Conservation (phyloP, 139 green algal species). For the Chlamydomonas sp. region DNA sequence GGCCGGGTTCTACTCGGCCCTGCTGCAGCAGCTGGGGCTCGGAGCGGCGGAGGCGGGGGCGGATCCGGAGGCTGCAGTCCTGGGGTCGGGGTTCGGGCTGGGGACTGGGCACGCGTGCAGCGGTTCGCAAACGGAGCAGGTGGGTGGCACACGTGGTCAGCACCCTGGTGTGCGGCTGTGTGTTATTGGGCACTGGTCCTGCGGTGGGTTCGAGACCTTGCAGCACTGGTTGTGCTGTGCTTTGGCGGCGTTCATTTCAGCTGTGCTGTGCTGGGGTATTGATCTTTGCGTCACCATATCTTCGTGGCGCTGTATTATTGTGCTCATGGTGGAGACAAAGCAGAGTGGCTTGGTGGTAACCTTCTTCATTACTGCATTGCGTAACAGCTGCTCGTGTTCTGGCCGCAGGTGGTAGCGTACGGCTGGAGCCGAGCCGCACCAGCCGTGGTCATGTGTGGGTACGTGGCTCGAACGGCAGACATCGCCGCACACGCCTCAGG, state of each 20-base stretch:
- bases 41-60: neutral
- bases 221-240: neutral
- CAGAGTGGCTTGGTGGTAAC: too few relatives aligned
- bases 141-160: neutral
- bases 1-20: constrained; percentile 18
- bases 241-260: neutral
- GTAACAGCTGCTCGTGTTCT: too few relatives aligned
- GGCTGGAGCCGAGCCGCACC: neutral
- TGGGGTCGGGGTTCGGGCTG: too few relatives aligned
- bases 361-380: too few relatives aligned
- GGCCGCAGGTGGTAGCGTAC: neutral
- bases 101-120: too few relatives aligned
- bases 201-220: neutral
- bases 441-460: neutral
- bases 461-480: neutral
- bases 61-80: neutral
- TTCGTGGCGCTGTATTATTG: neutral
- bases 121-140: too few relatives aligned
- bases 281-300: too few relatives aligned
- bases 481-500: neutral
- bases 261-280: neutral
- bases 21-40: neutral
- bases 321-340: neutral
- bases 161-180: neutral
- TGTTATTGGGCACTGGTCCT: neutral